phyloP scores from a whole-genome alignment of 106 monocot genomes.

The Dendrobium nobile region DNA sequence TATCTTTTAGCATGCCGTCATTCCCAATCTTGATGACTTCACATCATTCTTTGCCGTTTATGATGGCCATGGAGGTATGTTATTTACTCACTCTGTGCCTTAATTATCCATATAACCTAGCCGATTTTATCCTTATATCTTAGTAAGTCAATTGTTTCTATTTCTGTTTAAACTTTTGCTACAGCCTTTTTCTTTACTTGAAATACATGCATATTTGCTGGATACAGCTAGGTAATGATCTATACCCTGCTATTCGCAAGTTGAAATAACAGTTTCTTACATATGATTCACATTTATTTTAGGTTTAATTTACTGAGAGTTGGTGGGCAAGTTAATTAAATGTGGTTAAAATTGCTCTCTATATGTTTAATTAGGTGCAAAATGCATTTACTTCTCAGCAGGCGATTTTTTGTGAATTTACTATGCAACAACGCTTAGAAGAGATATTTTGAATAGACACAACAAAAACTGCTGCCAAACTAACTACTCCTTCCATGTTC shows the following conservation, averaged over 20 bases:
- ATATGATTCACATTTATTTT: neutral
- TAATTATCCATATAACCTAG: neutral
- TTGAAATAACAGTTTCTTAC: neutral
- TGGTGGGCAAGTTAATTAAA: no score
- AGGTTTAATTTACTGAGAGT: no score
- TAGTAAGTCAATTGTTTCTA: no score
- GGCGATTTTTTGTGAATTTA: neutral
- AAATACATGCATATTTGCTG: neutral
- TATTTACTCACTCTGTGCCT: neutral
- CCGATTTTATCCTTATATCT: neutral
- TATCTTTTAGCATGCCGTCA: conserved; percentile 47
- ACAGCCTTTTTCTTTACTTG: neutral
- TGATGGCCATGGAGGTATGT: conserved; percentile 81
- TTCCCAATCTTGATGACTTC: conserved; percentile 47
- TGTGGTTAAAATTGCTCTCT: neutral
- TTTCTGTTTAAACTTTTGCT: neutral
- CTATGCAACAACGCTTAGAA: neutral
- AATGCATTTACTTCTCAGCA: neutral
- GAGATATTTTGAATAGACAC: neutral
- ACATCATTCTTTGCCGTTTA: conserved; percentile 76
- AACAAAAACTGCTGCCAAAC: neutral
- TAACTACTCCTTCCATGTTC: neutral
- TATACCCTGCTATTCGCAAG: neutral
- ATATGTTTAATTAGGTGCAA: neutral
- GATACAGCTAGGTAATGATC: neutral